A percentile compares a stretch with the other conserved stretches of the same genome.
Evolutionary conservation across 2,329 filamentous ascomycete genomes (phyloP).

Genomic region (Beauveria sp.): DNA sequence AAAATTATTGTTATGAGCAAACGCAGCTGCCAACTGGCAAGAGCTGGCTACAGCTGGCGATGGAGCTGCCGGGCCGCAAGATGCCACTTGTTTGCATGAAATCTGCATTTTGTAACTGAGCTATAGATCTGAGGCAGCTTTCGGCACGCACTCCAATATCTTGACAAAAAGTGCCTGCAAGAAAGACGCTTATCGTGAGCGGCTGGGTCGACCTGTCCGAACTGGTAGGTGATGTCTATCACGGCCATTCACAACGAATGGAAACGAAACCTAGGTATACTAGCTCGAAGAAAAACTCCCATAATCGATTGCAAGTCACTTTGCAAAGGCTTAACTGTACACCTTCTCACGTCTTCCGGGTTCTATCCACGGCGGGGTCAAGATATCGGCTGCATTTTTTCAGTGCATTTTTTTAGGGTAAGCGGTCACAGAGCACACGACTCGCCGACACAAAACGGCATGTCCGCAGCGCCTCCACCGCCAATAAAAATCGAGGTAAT

Average conservation of each 20-base stretch:
- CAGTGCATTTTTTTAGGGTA: not conserved
- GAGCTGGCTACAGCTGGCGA: not conserved
- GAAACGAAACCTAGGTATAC: no score
- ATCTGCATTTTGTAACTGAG: not conserved
- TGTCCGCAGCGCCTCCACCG: not conserved
- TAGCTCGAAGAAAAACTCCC: no score
- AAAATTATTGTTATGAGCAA: not conserved
- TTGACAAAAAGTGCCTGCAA: no score
- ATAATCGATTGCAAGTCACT: no score
- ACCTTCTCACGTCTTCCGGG: not conserved
- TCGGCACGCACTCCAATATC: no score
- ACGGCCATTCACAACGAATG: no score
- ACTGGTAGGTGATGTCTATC: no score
- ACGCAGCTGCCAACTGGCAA: slow-evolving; percentile 5
- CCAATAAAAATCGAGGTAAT: not conserved
- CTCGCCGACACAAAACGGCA: not conserved
- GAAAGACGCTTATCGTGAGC: no score
- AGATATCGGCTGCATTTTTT: not conserved
- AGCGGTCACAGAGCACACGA: not conserved
- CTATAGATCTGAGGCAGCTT: not conserved
- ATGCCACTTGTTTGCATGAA: not conserved
- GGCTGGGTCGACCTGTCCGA: no score
- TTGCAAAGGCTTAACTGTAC: no score
- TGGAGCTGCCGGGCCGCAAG: not conserved
- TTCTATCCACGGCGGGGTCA: not conserved